Conservation (phyloP, 345 rosid genomes). For the Sisymbrium irio region DNA sequence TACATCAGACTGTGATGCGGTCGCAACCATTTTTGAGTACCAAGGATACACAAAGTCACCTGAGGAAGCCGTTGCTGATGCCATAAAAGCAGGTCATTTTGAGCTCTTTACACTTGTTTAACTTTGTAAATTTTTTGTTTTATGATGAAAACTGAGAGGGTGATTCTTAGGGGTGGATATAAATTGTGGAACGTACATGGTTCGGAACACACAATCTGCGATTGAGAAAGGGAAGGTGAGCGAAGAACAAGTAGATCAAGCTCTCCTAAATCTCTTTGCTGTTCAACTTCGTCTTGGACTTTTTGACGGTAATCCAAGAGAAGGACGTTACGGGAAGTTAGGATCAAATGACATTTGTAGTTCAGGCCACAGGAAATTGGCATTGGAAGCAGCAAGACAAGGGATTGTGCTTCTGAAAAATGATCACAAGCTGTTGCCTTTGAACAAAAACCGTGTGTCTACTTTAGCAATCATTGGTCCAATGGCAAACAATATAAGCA, state of each 20-base stretch:
- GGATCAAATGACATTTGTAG: conserved; percentile 68
- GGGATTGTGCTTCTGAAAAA: conserved; percentile 96
- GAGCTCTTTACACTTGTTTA: conserved; percentile 3
- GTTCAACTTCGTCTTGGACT: conserved; percentile 88
- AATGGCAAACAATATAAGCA: conserved; percentile 52
- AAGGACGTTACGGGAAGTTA: conserved; percentile 55
- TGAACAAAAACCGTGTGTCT: conserved; percentile 41
- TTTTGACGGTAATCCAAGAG: conserved; percentile 75
- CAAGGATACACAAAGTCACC: conserved; percentile 63
- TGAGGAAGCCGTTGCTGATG: conserved; percentile 76
- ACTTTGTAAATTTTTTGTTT: not conserved
- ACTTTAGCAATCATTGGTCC: conserved; percentile 90
- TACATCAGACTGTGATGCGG: conserved; percentile 95
- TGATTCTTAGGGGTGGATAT: conserved; percentile 63
- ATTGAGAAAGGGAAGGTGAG: conserved; percentile 60
- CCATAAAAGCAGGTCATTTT: conserved; percentile 72
- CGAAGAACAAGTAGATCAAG: conserved; percentile 65
- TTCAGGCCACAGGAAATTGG: conserved; percentile 58
- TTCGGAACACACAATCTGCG: conserved; percentile 52
- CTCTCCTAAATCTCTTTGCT: conserved; percentile 72
- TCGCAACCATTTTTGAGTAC: conserved; percentile 73
- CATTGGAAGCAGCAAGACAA: conserved; percentile 81
- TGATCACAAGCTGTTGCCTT: conserved; percentile 62
- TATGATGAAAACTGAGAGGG: conserved; percentile 1
- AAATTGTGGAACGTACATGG: conserved; percentile 70